Percentiles rank a stretch among this genome's conserved stretches.
These are phyloP conservation scores for Apiospora koreana DNA, from an alignment of 2,329 filamentous ascomycete genomes.

Conservation along the genomic window DNA sequence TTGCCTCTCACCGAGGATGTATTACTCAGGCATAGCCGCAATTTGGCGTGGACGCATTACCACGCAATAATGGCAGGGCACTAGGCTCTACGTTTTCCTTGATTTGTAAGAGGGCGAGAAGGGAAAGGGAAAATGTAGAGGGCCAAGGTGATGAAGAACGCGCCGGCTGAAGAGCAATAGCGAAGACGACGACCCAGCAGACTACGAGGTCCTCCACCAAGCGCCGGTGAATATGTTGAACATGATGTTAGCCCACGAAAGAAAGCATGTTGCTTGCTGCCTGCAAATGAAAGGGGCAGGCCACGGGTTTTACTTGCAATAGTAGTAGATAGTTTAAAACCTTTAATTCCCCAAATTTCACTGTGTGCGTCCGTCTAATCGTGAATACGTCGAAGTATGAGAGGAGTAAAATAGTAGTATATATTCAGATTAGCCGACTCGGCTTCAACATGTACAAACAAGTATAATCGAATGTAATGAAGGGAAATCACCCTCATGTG, in stretches of 20 bases:
- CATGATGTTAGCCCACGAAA: neutral
- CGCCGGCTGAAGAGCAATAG: neutral
- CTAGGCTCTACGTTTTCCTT: conserved; percentile 14
- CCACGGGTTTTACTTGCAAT: conserved; percentile 1
- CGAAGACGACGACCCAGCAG: neutral
- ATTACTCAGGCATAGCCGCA: conserved; percentile 33
- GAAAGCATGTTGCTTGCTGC: neutral
- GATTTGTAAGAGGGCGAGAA: neutral
- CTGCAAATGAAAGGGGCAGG: conserved; percentile 3
- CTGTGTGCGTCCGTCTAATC: neutral
- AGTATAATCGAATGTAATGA: neutral
- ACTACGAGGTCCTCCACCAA: neutral
- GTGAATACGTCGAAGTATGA: neutral
- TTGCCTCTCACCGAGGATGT: conserved; percentile 36
- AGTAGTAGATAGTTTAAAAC: conserved; percentile 6
- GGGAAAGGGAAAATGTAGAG: neutral
- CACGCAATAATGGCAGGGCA: conserved; percentile 29
- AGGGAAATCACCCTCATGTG: neutral
- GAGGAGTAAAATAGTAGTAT: neutral
- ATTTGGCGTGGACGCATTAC: conserved; percentile 35
- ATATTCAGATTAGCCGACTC: neutral
- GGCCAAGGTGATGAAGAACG: neutral
- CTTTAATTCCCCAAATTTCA: neutral
- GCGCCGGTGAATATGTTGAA: neutral
- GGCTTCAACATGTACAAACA: neutral